phyloP scores from a whole-genome alignment of 164 flowering plant species.

The grape (Vitis vinifera) region DNA sequence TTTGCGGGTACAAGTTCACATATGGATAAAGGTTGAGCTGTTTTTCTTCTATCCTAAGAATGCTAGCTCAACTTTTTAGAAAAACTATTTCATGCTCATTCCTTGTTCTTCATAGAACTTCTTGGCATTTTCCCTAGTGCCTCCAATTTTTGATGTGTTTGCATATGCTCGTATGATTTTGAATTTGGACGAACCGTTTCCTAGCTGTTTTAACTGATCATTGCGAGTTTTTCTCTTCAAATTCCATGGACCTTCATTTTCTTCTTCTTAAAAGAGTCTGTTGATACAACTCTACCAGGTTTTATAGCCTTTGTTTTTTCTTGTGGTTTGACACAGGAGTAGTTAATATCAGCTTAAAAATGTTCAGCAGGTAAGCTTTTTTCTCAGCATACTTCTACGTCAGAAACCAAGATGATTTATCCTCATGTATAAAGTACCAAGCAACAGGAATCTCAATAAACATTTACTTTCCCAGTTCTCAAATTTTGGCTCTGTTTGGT shows the following conservation, averaged over 20 bases:
- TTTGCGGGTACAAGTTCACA: too few species aligned
- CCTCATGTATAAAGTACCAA: neutral
- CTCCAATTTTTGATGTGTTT: neutral
- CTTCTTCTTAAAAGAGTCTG: neutral
- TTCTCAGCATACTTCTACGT: neutral
- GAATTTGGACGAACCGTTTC: neutral
- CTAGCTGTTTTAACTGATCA: neutral
- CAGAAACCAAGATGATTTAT: neutral
- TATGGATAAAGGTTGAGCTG: too few species aligned
- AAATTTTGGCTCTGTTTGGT: neutral
- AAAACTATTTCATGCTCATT: neutral
- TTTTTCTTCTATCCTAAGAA: too few species aligned
- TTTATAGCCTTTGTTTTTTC: neutral
- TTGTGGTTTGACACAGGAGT: slow-evolving; percentile 26
- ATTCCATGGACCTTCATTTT: too few species aligned
- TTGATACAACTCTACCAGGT: neutral
- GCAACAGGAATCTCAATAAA: too few species aligned
- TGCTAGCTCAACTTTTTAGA: neutral
- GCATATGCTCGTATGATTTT: neutral
- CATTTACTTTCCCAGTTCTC: too few species aligned
- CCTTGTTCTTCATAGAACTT: neutral
- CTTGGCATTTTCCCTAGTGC: too few species aligned
- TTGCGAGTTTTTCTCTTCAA: too few species aligned
- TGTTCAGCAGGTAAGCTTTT: slow-evolving; percentile 36
- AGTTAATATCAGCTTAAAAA: slow-evolving; percentile 24